phyloP scores from a whole-genome alignment of 148 eudicot genomes.

The Heliamphora exappendiculata region DNA sequence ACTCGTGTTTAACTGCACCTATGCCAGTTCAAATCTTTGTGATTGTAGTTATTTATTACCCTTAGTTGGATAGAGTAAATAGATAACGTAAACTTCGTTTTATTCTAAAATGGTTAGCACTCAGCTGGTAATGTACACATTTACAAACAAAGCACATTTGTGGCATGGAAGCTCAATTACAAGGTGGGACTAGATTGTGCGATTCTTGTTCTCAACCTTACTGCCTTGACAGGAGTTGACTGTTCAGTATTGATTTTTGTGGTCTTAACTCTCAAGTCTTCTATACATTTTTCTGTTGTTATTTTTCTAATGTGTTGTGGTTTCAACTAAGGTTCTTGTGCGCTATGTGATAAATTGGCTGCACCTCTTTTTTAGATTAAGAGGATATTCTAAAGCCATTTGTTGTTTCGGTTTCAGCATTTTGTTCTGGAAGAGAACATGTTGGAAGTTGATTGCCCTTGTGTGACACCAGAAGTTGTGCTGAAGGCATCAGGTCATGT shows the following conservation, averaged over 20 bases:
- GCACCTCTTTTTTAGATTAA: background rate
- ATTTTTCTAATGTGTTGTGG: background rate
- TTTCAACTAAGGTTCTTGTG: background rate
- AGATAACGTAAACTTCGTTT: too few species aligned
- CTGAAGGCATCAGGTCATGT: slow-evolving; percentile 94
- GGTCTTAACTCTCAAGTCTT: background rate
- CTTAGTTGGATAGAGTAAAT: too few species aligned
- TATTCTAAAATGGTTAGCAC: too few species aligned
- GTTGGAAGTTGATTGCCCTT: slow-evolving; percentile 92
- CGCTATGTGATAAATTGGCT: background rate
- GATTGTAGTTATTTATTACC: too few species aligned
- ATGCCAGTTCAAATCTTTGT: too few species aligned
- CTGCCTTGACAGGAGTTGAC: too few species aligned
- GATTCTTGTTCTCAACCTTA: too few species aligned
- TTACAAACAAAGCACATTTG: too few species aligned
- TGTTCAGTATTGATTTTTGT: background rate
- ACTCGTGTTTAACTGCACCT: too few species aligned
- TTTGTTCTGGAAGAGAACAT: slow-evolving; percentile 86
- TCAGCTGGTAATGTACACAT: too few species aligned
- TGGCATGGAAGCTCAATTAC: too few species aligned
- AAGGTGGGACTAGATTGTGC: too few species aligned
- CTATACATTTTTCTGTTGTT: background rate
- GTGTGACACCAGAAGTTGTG: slow-evolving; percentile 87
- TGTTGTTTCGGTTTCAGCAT: slow-evolving; percentile 37
- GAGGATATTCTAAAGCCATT: background rate